Conservation (phyloP, 2,329 filamentous ascomycete genomes). For the Botrytis paeoniae region DNA sequence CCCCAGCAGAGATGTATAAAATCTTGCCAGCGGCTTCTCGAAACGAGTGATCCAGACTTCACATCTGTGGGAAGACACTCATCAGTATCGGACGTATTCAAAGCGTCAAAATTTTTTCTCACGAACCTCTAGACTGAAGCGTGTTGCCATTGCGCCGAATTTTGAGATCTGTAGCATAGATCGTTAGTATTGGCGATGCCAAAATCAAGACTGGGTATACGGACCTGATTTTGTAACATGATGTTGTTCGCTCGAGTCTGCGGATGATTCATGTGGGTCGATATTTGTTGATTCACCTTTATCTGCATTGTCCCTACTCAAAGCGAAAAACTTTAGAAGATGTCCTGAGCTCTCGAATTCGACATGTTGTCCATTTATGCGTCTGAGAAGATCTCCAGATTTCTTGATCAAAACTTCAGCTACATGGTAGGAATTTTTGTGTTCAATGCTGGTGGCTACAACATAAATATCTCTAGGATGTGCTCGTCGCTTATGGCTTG, state of each 20-base stretch:
- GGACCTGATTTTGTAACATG: background rate
- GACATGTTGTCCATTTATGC: background rate
- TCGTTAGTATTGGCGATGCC: background rate
- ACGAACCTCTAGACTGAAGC: background rate
- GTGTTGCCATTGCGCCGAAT: background rate
- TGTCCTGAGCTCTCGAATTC: background rate
- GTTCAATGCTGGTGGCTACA: background rate
- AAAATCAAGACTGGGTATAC: background rate
- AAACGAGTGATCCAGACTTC: background rate
- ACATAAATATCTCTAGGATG: background rate
- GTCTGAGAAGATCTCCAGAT: background rate
- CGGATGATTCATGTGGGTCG: background rate
- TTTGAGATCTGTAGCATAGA: background rate
- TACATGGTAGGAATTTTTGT: background rate
- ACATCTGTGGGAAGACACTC: background rate
- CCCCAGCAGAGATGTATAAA: conserved; percentile 6
- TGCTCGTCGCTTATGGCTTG: background rate
- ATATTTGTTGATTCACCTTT: background rate
- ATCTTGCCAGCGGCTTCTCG: conserved; percentile 1
- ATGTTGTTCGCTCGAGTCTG: background rate
- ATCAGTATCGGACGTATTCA: background rate
- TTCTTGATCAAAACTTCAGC: conserved; percentile 3
- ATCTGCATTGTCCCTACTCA: background rate
- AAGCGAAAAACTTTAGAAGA: background rate
- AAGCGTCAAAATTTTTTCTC: background rate